phyloP scores from a whole-genome alignment of 2,329 filamentous ascomycete genomes.

The Metarhizium guizhouense region DNA sequence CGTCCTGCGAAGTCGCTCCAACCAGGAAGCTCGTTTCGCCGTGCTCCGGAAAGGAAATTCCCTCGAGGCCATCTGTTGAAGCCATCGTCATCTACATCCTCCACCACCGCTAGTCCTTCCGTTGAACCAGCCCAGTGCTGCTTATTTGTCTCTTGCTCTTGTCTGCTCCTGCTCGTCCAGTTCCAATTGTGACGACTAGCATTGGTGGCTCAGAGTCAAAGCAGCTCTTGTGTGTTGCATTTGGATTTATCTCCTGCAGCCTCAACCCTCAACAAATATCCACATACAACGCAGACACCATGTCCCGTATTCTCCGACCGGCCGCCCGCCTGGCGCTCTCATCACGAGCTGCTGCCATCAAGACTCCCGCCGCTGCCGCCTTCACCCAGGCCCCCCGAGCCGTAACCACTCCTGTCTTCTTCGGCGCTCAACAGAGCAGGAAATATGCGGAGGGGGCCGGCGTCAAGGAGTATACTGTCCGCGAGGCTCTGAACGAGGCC shows the following conservation, averaged over 20 bases:
- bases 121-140: neutral
- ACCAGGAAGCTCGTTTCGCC: conserved; percentile 11
- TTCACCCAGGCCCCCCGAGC: conserved; percentile 25
- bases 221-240: conserved; percentile 1
- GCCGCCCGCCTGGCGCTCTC: conserved; percentile 39
- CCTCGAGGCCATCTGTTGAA: conserved; percentile 8
- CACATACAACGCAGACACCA: conserved; percentile 17
- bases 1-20: conserved; percentile 4
- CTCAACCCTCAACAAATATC: conserved; percentile 5
- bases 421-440: conserved; percentile 37
- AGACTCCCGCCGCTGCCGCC: conserved; percentile 24
- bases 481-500: conserved; percentile 96
- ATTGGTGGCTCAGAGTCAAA: conserved; percentile 9
- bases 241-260: neutral
- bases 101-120: neutral
- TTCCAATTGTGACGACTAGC: conserved; percentile 5
- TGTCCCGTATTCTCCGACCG: conserved; percentile 45
- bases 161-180: neutral
- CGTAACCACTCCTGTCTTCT: conserved; percentile 25
- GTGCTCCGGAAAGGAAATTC: conserved; percentile 12
- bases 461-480: conserved; percentile 88
- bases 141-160: neutral
- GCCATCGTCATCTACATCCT: conserved; percentile 6
- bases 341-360: conserved; percentile 27
- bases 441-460: conserved; percentile 50